Percentiles rank a stretch among this genome's conserved stretches.
Conservation (phyloP, 1,139 yeast genomes). For the Yamadazyma dushanensis region DNA sequence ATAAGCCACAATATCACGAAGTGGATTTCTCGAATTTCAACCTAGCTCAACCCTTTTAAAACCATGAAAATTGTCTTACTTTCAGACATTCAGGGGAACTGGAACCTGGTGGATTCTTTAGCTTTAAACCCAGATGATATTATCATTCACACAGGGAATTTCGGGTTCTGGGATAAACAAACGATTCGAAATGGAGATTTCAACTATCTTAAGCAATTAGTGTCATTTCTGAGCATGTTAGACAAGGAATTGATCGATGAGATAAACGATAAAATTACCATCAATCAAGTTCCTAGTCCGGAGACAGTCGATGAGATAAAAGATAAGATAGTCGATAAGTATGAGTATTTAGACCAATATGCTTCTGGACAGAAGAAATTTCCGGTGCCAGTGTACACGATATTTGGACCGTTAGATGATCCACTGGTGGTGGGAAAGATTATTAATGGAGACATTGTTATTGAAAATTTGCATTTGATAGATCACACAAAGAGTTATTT, state of each 20-base stretch:
- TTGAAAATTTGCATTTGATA: conserved; percentile 59
- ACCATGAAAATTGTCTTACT: conserved; percentile 22
- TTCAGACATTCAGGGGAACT: conserved; percentile 38
- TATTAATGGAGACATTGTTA: conserved; percentile 49
- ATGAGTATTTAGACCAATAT: conserved; percentile 56
- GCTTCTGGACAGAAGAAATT: conserved; percentile 47
- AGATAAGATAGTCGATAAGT: conserved; percentile 39
- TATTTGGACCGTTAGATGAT: conserved; percentile 77
- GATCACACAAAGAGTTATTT: conserved; percentile 55
- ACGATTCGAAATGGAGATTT: conserved; percentile 57
- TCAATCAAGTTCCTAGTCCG: conserved; percentile 21
- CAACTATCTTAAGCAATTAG: conserved; percentile 60
- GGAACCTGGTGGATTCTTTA: conserved; percentile 16
- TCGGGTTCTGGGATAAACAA: conserved; percentile 70
- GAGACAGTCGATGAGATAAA: conserved; percentile 33
- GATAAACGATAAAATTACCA: conserved; percentile 47
- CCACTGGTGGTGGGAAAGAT: conserved; percentile 63
- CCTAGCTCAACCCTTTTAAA: not conserved
- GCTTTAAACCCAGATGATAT: conserved; percentile 21
- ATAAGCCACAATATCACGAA: not conserved
- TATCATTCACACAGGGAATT: conserved; percentile 74
- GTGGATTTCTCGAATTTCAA: too few relatives aligned
- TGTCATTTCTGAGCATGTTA: conserved; percentile 65
- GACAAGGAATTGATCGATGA: conserved; percentile 45
- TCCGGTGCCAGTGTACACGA: conserved; percentile 70